Evolutionary conservation across 306 rosid species (phyloP).

Genomic region (Urtica urens): DNA sequence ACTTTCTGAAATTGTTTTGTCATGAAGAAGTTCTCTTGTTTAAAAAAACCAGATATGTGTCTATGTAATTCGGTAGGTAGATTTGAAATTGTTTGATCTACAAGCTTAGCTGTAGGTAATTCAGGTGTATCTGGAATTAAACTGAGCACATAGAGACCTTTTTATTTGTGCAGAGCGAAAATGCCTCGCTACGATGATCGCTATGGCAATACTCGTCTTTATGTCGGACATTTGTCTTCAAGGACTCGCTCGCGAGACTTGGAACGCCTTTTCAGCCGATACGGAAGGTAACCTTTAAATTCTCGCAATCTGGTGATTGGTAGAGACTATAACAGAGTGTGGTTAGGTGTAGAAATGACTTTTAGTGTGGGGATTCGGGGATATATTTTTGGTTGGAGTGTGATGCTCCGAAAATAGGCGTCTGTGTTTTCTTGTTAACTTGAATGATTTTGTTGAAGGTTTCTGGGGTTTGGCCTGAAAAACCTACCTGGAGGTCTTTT

Average conservation of each 20-base stretch:
- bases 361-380: conserved; percentile 21
- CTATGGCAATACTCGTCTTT: conserved; percentile 55
- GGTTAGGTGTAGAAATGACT: too few species aligned
- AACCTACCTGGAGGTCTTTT: neutral
- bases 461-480: conserved; percentile 1
- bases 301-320: neutral
- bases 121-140: neutral
- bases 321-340: neutral
- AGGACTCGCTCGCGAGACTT: conserved; percentile 65
- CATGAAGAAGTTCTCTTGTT: neutral
- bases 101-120: neutral
- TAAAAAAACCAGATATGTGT: neutral
- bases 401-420: conserved; percentile 36
- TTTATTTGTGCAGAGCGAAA: conserved; percentile 11
- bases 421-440: conserved; percentile 50
- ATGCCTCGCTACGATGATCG: conserved; percentile 83
- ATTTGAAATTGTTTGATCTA: neutral
- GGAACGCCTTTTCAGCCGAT: conserved; percentile 53
- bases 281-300: conserved; percentile 42
- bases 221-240: conserved; percentile 62
- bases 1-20: neutral
- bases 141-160: neutral
- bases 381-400: conserved; percentile 35
- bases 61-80: neutral
- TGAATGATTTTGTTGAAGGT: conserved; percentile 16